These are phyloP conservation scores for Suillus placidus DNA, from an alignment of 768 basidiomycete species.

Conservation along the genomic window DNA sequence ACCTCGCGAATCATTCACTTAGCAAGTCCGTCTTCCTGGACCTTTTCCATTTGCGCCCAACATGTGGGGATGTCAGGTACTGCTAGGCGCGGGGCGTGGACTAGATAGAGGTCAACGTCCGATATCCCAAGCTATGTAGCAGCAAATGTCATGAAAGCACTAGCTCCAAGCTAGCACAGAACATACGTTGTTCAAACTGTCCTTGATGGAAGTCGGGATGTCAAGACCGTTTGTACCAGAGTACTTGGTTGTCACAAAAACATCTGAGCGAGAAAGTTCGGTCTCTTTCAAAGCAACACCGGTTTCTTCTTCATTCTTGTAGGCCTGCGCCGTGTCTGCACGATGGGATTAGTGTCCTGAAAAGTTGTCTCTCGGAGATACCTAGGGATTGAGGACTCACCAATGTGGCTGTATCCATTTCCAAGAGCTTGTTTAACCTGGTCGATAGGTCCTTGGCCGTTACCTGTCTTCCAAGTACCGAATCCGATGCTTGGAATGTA, in stretches of 20 bases:
- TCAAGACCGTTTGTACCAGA: constrained; percentile 53
- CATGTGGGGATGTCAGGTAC: constrained; percentile 59
- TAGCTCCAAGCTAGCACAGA: background rate
- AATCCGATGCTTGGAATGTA: constrained; percentile 1
- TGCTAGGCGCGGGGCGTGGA: constrained; percentile 60
- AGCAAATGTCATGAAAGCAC: constrained; percentile 33
- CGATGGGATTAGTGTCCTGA: background rate
- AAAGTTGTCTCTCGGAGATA: background rate
- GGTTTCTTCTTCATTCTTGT: constrained; percentile 60
- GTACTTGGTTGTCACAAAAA: constrained; percentile 71
- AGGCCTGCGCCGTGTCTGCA: constrained; percentile 61
- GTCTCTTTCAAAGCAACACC: constrained; percentile 44
- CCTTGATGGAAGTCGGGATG: constrained; percentile 55
- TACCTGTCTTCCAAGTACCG: constrained; percentile 20
- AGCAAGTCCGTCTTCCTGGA: constrained; percentile 56
- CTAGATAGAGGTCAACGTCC: constrained; percentile 70
- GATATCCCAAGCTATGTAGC: background rate
- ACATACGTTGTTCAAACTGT: constrained; percentile 56
- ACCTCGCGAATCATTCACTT: constrained; percentile 41
- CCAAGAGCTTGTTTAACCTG: constrained; percentile 65
- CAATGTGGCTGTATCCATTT: constrained; percentile 64
- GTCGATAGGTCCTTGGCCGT: constrained; percentile 51
- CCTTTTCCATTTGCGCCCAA: constrained; percentile 66
- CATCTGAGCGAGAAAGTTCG: constrained; percentile 52
- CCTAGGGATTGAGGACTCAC: constrained; percentile 34